These are phyloP conservation scores for Colletotrichum trifolii DNA, from an alignment of 2,329 filamentous ascomycete species.

Conservation along the genomic window DNA sequence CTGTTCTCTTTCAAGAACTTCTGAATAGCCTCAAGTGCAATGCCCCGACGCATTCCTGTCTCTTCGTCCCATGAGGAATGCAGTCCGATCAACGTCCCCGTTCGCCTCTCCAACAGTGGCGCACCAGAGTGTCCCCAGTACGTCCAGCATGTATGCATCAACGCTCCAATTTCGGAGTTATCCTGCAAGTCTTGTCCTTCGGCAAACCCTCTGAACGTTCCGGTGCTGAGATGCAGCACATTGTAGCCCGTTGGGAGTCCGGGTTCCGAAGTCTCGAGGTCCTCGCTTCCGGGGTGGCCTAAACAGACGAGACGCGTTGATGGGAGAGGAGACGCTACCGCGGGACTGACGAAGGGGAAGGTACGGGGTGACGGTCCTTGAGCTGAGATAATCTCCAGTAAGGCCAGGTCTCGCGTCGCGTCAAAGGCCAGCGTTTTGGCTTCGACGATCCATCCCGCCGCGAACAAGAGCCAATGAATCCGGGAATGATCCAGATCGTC, in stretches of 20 bases:
- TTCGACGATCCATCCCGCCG: slow-evolving; percentile 51
- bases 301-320: slow-evolving; percentile 45
- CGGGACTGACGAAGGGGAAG: slow-evolving; percentile 40
- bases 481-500: slow-evolving; percentile 46
- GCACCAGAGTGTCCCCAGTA: slow-evolving; percentile 68
- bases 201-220: slow-evolving; percentile 52
- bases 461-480: slow-evolving; percentile 56
- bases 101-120: slow-evolving; percentile 53
- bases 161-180: slow-evolving; percentile 61
- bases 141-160: slow-evolving; percentile 67
- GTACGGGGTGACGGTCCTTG: slow-evolving; percentile 15
- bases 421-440: slow-evolving; percentile 56
- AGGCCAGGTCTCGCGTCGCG: slow-evolving; percentile 55
- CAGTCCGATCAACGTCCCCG: slow-evolving; percentile 57
- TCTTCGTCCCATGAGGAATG: slow-evolving; percentile 66
- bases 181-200: slow-evolving; percentile 56
- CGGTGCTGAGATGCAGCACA: slow-evolving; percentile 58
- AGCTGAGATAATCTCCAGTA: slow-evolving; percentile 52
- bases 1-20: slow-evolving; percentile 47
- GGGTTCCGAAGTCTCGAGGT: slow-evolving; percentile 53
- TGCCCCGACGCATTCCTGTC: slow-evolving; percentile 61
- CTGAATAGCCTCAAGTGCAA: slow-evolving; percentile 56
- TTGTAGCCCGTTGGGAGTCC: slow-evolving; percentile 56
- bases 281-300: slow-evolving; percentile 50
- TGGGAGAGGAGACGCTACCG: slow-evolving; percentile 35